Evolutionary conservation across 2,329 filamentous ascomycete species (phyloP).

Genomic region (Alternaria dauci): DNA sequence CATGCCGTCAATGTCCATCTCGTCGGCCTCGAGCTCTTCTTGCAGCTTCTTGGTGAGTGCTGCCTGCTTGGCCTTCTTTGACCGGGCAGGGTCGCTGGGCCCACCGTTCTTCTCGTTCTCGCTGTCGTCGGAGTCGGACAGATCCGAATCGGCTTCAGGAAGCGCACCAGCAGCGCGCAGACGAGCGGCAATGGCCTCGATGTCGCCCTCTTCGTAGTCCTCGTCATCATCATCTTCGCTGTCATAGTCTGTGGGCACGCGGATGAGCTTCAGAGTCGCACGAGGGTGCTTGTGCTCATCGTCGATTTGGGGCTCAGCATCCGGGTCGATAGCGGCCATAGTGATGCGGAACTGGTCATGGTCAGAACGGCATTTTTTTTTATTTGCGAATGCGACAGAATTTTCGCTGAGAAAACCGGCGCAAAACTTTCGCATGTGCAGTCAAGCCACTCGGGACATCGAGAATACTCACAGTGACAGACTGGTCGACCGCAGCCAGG

Average conservation of each 20-base stretch:
- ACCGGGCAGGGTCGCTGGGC: conserved; percentile 89
- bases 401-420: background rate
- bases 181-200: conserved; percentile 51
- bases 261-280: conserved; percentile 90
- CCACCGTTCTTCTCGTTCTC: conserved; percentile 85
- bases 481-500: conserved; percentile 76
- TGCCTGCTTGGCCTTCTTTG: conserved; percentile 83
- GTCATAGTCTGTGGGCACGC: conserved; percentile 69
- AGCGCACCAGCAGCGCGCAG: conserved; percentile 47
- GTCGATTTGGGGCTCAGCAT: conserved; percentile 64
- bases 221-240: conserved; percentile 66
- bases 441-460: background rate
- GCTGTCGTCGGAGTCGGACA: conserved; percentile 60
- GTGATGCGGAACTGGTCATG: conserved; percentile 84
- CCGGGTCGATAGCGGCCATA: conserved; percentile 97
- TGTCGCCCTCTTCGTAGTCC: conserved; percentile 55
- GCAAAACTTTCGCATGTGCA: background rate
- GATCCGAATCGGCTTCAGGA: conserved; percentile 48
- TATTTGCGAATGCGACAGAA: conserved; percentile 12
- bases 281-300: conserved; percentile 64
- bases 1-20: conserved; percentile 73
- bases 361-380: conserved; percentile 25
- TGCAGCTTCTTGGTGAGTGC: conserved; percentile 81
- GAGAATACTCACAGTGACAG: conserved; percentile 75
- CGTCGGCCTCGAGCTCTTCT: conserved; percentile 71